Evolutionary conservation across 192 early-diverging fungal species (phyloP), one percentile per base, ranked within the genome.

Genomic region (Diversispora epigaea): DNA sequence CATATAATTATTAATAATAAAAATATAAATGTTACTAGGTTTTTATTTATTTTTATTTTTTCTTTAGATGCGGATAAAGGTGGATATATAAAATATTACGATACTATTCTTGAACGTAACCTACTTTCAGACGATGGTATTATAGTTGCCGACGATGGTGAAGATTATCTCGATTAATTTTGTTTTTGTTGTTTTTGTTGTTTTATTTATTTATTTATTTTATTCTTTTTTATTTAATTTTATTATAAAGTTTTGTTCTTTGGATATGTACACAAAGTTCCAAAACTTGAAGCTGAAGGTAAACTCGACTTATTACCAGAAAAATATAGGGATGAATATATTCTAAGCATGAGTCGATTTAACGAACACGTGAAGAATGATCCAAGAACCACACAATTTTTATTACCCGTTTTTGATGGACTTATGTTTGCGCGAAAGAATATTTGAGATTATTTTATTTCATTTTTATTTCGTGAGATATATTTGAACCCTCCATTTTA

Each of bases 391-490:
- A 85, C 89, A 45, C 83, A 83, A 3, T 70, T 89, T 22, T 62
- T 92, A 46, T 64, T 93, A 58, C 90, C 91, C 1, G 64, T 87
- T 0, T 89, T 86, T 81, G 91, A 93, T 75, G 91, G 91, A 2
- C 45, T 93, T 6, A 71, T 11, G 54, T 40, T 71, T 8, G 57
- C 57, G 55, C 45, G 40, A 12, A 71, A 71, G n/a, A 57, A 45
- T 32, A 32, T 32, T 32, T 32, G 25, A 32, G 25, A 32, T 32
- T 1, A 32, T 32, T 32, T 32, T 32, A 32, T 32, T 32, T 32
- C 25, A 32, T 32, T 32, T 32, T 32, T 32, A 32, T 32, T 32
- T 32, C 25, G 2, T 32, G 25, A 32, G 25, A 32, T 32, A 32
- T 32, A 32, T 32, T 32, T 32, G 25, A 32, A 32, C 25, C 25